Evolutionary conservation across 1,139 yeast species (phyloP), one percentile per base, ranked within the genome.

Genomic region (Sugiyamaella pinicola): DNA sequence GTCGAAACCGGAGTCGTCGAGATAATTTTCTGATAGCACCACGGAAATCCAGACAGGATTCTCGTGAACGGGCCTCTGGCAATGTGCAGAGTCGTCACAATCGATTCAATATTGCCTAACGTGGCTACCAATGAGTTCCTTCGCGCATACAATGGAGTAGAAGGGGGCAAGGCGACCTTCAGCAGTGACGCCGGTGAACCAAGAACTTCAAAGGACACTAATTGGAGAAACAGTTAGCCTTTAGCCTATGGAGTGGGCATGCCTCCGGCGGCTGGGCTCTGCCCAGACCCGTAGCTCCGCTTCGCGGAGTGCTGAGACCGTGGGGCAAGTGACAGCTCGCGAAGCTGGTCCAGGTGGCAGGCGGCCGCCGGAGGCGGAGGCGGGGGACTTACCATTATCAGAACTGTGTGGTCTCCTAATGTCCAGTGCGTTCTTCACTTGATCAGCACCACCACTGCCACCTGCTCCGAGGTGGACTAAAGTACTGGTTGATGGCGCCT

Each of bases 151-250:
- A 81, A 58, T 8, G 77, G 72, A 4, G 80, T 69, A 1, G 81
- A 77, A 5, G 81, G 72, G 3, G 84, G 83, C 13, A 80, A 61
- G 34, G 74, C 70, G 40, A 80, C 72, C 50, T 74, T 74, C 46
- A 81, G 61, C 42, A 80, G 58, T 15, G 78, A 71, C 8, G 75
- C 66, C 1, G 55, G 55, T 0, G 55, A 49, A 4, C n/a, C 81
- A 79, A 42, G 77, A 55, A 9, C 76, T 74, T 55, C 53, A 35
- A 49, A 52, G 2, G 52, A 49, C 5, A 49, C 55, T 49, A 17
- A 7, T n/a, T 22, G 5, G 39, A 24, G 39, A 26, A 26, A 10
- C 31, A 24, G 22, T 13, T 26, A 38, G n/a, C n/a, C n/a, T n/a
- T n/a, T n/a, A n/a, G n/a, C n/a, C n/a, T n/a, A n/a, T n/a, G n/a